Base-by-base conservation (phyloP, 140 eudicot genomes). In the Cichorium intybus region DNA sequence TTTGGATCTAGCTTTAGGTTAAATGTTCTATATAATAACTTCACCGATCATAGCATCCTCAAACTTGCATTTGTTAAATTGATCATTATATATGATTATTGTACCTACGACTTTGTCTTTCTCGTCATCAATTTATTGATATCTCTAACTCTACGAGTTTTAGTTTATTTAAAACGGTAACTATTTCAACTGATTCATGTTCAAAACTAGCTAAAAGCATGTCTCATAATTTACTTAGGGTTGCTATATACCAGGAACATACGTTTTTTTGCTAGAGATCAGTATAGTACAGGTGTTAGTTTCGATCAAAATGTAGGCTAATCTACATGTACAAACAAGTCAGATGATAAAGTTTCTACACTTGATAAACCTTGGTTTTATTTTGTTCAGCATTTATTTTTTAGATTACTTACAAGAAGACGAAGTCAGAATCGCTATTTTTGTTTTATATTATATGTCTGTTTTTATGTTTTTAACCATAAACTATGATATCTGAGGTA, bases 181-280 rank as follows among this genome's bases (percentile, higher is more conserved):
- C 23, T 21, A 21, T 29, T 35, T 26, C 23, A 74, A 4, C 5
- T 12, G 68, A 24, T 67, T 59, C 15, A 28, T 60, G 23, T 51
- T 60, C 27, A 67, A 6, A 66, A 23, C 52, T 64, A 73, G 66
- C 72, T 43, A 20, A 31, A 29, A 28, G 41, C 51, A 46, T 43
- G 21, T 51, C 22, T 35, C 26, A 20, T 45, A 14, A 27, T 22
- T 31, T 31, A 35, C 41, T 21, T 8, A n/a, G 14, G 24, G 51
- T 18, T 7, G 50, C 5, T 14, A 21, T 50, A 12, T 6, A n/a
- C n/a, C n/a, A n/a, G 26, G 28, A 46, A 18, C 11, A 7, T 67
- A 11, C 4, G 48, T 18, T 23, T 16, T 3, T 22, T 39, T 45
- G 9, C n/a, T 71, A 17, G 47, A 34, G 62, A 34, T 71, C 39